Conservation (phyloP, 805 yeast species). For the Starmerella lactis-condensi region DNA sequence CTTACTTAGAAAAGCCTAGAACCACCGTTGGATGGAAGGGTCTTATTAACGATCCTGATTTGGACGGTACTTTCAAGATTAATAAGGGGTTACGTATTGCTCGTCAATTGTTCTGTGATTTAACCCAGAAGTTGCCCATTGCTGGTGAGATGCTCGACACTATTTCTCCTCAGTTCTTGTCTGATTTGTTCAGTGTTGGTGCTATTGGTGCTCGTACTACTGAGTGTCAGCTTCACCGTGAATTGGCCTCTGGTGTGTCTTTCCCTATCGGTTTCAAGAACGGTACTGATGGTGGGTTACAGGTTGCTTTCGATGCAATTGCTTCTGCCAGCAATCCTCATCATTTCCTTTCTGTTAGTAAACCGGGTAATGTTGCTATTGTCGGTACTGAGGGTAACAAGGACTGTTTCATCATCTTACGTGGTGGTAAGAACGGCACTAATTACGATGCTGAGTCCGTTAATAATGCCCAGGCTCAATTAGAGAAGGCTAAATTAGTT, state of each 20-base stretch:
- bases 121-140: slow-evolving; percentile 71
- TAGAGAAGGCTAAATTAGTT: slow-evolving; percentile 28
- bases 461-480: slow-evolving; percentile 40
- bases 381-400: slow-evolving; percentile 88
- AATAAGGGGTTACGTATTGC: slow-evolving; percentile 86
- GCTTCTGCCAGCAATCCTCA: slow-evolving; percentile 84
- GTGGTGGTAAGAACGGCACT: slow-evolving; percentile 92
- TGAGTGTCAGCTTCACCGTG: slow-evolving; percentile 93
- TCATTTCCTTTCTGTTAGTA: slow-evolving; percentile 86
- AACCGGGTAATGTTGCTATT: slow-evolving; percentile 91
- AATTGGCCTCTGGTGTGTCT: slow-evolving; percentile 85
- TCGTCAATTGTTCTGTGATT: slow-evolving; percentile 65
- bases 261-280: slow-evolving; percentile 98
- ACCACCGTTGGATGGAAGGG: slow-evolving; percentile 99
- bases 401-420: slow-evolving; percentile 73
- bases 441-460: slow-evolving; percentile 70
- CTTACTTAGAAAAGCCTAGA: slow-evolving; percentile 93
- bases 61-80: slow-evolving; percentile 79
- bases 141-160: slow-evolving; percentile 98
- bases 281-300: slow-evolving; percentile 91
- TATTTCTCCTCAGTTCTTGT: slow-evolving; percentile 85
- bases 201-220: slow-evolving; percentile 99
- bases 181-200: slow-evolving; percentile 86
- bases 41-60: slow-evolving; percentile 88
- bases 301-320: slow-evolving; percentile 87